phyloP scores from a whole-genome alignment of 768 basidiomycete genomes.

The Tricholoma matsutake region DNA sequence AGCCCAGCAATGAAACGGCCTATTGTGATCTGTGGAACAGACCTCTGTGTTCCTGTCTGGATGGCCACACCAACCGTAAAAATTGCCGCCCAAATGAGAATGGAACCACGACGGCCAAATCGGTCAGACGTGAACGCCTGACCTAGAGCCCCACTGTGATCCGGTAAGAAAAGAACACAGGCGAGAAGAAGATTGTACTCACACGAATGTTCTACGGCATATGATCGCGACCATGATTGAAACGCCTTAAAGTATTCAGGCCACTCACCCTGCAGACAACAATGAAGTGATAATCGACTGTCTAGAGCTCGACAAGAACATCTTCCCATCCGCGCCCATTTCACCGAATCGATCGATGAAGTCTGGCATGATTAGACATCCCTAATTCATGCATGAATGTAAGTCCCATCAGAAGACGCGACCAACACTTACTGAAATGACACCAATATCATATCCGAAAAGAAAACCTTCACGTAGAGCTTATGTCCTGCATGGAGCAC shows the following conservation, averaged over 20 bases:
- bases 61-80: conserved; percentile 69
- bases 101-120: conserved; percentile 68
- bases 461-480: conserved; percentile 44
- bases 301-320: conserved; percentile 54
- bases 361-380: conserved; percentile 78
- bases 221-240: not conserved
- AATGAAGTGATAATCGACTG: conserved; percentile 80
- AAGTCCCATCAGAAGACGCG: not conserved
- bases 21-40: conserved; percentile 63
- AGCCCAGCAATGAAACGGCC: conserved; percentile 77
- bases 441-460: conserved; percentile 76
- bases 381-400: conserved; percentile 34
- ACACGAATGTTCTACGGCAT: conserved; percentile 45
- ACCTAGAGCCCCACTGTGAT: conserved; percentile 52
- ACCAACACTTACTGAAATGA: conserved; percentile 54
- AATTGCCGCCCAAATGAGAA: conserved; percentile 71
- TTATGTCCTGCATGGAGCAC: not conserved
- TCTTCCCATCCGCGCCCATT: conserved; percentile 40
- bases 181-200: conserved; percentile 13
- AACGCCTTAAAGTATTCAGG: not conserved
- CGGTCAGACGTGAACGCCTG: conserved; percentile 77
- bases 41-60: conserved; percentile 62
- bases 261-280: conserved; percentile 64
- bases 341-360: conserved; percentile 70
- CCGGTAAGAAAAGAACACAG: conserved; percentile 10